phyloP scores from a whole-genome alignment of 345 rosid species.

The Turnera subulata region DNA sequence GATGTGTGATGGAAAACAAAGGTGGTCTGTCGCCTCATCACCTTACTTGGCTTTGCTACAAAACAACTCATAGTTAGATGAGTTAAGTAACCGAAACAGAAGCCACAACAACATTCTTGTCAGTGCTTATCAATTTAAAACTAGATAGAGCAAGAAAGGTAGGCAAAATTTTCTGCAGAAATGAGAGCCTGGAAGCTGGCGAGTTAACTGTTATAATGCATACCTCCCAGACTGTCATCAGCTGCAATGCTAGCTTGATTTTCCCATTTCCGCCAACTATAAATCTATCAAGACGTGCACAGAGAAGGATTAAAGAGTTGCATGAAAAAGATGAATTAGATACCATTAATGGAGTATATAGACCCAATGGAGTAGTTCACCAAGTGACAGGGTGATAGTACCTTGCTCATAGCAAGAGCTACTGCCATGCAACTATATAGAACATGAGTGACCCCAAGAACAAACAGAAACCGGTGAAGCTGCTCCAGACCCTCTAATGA shows the following conservation, averaged over 20 bases:
- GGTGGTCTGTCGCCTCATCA: constrained; percentile 74
- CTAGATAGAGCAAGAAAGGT: no score
- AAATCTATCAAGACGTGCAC: constrained; percentile 42
- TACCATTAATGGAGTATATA: no score
- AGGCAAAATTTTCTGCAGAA: not conserved
- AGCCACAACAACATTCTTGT: no score
- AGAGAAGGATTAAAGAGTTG: not conserved
- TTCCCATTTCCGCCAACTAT: constrained; percentile 97
- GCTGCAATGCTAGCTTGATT: constrained; percentile 44
- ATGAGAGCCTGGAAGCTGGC: not conserved
- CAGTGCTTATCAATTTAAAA: no score
- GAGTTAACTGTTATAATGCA: not conserved
- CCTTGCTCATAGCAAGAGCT: constrained; percentile 95
- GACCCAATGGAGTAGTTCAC: no score
- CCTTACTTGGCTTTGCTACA: constrained; percentile 59
- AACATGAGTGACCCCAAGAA: constrained; percentile 87
- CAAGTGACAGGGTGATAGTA: constrained; percentile 11
- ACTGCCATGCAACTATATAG: constrained; percentile 83
- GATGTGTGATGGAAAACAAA: constrained; percentile 86
- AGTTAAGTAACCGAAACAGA: not conserved
- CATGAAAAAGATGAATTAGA: not conserved
- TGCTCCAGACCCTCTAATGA: constrained; percentile 80
- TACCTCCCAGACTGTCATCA: constrained; percentile 66
- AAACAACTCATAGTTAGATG: not conserved
- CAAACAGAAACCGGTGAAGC: constrained; percentile 85